phyloP scores from a whole-genome alignment of 371 early-diverging fungal species.

The Syncephalastrum monosporum region DNA sequence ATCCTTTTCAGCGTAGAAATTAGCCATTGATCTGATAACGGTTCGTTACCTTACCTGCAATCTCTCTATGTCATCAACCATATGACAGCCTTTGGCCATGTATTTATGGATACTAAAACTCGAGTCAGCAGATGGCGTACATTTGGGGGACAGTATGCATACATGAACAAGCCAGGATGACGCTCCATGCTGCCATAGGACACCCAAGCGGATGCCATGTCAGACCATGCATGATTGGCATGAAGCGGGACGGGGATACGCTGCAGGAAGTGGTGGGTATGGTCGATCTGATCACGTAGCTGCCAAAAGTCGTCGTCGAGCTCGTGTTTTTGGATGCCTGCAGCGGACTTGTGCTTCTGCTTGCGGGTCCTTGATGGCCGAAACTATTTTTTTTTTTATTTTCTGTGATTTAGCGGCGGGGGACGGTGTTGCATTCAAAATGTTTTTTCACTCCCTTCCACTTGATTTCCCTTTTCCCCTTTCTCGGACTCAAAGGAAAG shows the following conservation, averaged over 20 bases:
- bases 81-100: constrained; percentile 32
- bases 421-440: no score
- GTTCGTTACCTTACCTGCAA: constrained; percentile 21
- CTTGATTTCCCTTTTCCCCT: background rate
- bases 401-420: no score
- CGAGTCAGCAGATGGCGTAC: background rate
- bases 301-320: constrained; percentile 34
- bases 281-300: constrained; percentile 13
- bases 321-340: constrained; percentile 22
- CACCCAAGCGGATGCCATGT: constrained; percentile 30
- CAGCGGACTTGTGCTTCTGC: constrained; percentile 9
- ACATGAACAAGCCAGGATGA: constrained; percentile 40
- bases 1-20: constrained; percentile 9
- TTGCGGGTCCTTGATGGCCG: constrained; percentile 18
- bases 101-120: constrained; percentile 26
- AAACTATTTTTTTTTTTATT: constrained; percentile 19
- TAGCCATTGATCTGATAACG: background rate
- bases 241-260: no score
- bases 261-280: constrained; percentile 10
- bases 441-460: background rate
- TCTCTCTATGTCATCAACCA: constrained; percentile 25
- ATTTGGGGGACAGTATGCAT: constrained; percentile 2
- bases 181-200: constrained; percentile 42
- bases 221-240: constrained; percentile 20
- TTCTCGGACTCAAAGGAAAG: background rate